These are phyloP conservation scores for Sugiyamaella smithiae DNA, from an alignment of 805 yeast species.

Conservation along the genomic window DNA sequence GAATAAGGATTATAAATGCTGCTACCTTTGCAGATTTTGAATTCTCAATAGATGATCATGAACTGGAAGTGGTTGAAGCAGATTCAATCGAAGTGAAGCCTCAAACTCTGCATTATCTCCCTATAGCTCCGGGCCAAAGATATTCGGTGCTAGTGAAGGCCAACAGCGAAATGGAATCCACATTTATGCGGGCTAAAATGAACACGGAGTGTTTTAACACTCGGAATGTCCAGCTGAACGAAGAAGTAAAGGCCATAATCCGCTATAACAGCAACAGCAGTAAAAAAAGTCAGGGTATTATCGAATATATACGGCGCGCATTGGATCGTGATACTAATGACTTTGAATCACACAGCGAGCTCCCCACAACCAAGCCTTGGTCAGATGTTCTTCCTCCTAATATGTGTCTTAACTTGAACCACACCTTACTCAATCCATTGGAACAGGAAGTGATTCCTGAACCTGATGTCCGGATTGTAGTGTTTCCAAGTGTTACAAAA, in stretches of 20 bases:
- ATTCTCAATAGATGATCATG: conserved; percentile 29
- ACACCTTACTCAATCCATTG: conserved; percentile 9
- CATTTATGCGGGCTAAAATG: conserved; percentile 25
- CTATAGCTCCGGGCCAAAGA: background rate
- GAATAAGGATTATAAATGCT: conserved; percentile 29
- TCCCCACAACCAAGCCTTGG: conserved; percentile 32
- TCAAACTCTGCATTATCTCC: background rate
- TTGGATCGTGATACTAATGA: conserved; percentile 13
- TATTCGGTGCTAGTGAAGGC: background rate
- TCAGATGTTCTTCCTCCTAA: conserved; percentile 14
- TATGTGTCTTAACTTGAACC: conserved; percentile 13
- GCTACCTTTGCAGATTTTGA: conserved; percentile 31
- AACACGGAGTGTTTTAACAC: conserved; percentile 62
- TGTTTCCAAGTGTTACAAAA: conserved; percentile 12
- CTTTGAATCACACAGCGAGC: background rate
- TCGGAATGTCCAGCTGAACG: conserved; percentile 38
- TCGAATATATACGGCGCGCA: conserved; percentile 28
- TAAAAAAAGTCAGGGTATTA: conserved; percentile 37
- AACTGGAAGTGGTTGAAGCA: conserved; percentile 31
- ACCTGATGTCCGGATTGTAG: conserved; percentile 18
- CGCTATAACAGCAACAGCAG: conserved; percentile 41
- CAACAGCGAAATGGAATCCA: too few relatives aligned
- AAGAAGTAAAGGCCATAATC: conserved; percentile 52
- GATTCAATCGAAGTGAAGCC: conserved; percentile 30
- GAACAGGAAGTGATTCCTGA: conserved; percentile 8